Conservation (phyloP, 345 rosid genomes). For the Pistacia vera region DNA sequence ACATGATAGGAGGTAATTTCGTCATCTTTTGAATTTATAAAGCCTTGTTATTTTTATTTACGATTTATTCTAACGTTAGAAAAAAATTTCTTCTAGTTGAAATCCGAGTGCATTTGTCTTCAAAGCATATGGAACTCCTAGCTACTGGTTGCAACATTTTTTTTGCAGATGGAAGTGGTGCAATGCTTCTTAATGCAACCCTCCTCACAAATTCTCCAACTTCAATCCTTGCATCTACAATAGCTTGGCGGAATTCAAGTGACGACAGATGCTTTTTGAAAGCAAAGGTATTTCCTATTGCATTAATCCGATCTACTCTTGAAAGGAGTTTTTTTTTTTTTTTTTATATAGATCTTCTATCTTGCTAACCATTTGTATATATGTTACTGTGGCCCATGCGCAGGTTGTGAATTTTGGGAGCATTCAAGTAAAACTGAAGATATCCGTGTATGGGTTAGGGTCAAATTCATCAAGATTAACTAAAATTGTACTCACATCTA, state of each 20-base stretch:
- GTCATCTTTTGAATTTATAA: not conserved
- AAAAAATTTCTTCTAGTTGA: constrained; percentile 54
- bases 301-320: no score
- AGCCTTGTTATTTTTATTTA: constrained; percentile 1
- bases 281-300: constrained; percentile 55
- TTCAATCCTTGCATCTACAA: constrained; percentile 70
- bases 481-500: constrained; percentile 61
- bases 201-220: constrained; percentile 49
- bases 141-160: no score
- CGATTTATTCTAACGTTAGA: constrained; percentile 6
- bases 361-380: not conserved
- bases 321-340: not conserved
- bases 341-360: not conserved
- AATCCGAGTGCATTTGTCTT: constrained; percentile 94
- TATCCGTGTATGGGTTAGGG: constrained; percentile 61
- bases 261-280: constrained; percentile 50
- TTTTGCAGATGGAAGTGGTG: constrained; percentile 52
- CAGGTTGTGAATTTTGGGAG: constrained; percentile 84
- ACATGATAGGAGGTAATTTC: constrained; percentile 73
- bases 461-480: constrained; percentile 60
- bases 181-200: constrained; percentile 64
- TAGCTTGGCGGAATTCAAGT: constrained; percentile 46
- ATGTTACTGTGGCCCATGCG: not conserved
- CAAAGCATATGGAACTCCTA: constrained; percentile 41
- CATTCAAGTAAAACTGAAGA: constrained; percentile 45